Conservation (phyloP, 2,329 filamentous ascomycete species). For the Fusarium zealandicum region DNA sequence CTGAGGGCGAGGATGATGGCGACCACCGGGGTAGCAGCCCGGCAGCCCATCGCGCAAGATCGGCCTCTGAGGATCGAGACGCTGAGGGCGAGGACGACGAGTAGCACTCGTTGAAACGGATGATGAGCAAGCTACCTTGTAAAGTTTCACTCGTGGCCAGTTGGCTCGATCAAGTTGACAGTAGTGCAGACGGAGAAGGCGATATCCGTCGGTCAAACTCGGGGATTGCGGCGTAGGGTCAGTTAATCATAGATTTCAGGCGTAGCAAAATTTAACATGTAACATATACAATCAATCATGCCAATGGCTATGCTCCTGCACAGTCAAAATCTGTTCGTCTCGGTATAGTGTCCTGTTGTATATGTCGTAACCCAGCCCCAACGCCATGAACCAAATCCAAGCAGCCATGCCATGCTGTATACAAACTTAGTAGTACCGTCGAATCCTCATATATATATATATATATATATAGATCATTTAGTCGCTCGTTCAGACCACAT, state of each 20-base stretch:
- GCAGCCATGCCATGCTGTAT: constrained; percentile 6
- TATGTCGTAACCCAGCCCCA: background rate
- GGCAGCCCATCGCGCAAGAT: constrained; percentile 38
- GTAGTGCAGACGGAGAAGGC: constrained; percentile 11
- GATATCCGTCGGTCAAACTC: constrained; percentile 21
- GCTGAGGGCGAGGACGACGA: constrained; percentile 58
- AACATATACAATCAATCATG: background rate
- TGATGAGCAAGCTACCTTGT: background rate
- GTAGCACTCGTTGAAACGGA: constrained; percentile 14
- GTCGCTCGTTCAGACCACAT: background rate
- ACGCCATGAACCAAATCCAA: constrained; percentile 14
- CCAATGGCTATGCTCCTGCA: too few relatives aligned
- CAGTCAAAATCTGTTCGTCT: background rate
- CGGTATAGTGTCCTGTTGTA: background rate
- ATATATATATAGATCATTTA: constrained; percentile 1
- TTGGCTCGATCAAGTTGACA: constrained; percentile 1
- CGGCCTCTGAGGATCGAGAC: constrained; percentile 47
- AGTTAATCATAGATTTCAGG: constrained; percentile 36
- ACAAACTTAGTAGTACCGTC: background rate
- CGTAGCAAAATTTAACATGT: constrained; percentile 14
- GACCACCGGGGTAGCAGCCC: constrained; percentile 31
- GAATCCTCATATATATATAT: too few relatives aligned
- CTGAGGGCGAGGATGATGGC: constrained; percentile 34
- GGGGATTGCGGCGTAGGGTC: constrained; percentile 29
- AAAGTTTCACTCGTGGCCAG: constrained; percentile 11